Base-by-base conservation (phyloP, 306 rosid genomes). In the Inga oerstediana region DNA sequence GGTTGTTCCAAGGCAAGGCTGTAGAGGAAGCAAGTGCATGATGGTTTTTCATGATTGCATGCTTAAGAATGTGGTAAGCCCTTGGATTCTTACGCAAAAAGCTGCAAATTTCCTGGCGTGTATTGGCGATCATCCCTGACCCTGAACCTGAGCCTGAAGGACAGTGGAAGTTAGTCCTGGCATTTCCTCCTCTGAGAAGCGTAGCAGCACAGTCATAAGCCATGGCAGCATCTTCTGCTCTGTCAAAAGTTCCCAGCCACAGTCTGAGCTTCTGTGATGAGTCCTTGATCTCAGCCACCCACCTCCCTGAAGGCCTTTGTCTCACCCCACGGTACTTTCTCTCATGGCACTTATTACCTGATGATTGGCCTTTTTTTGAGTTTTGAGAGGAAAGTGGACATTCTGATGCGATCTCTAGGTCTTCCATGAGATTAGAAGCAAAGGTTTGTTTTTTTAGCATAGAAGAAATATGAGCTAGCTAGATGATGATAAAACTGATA, bases 271-370 rank as follows among this genome's bases (percentile, higher is more conserved):
- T 94, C 89, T 90, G 97, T 5, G 97, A 88, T 0, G 98, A 89
- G 83, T 88, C 97, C 72, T 94, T 94, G 81, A 94, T 94, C 86
- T 94, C 98, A 15, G 98, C 97, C 41, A 92, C 93, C 98, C 98
- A 94, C 89, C 97, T 91, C 74, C 98, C 98, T 77, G 98, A 94
- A 22, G 96, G 98, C 80, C 98, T 91, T 74, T 91, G 92, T 83
- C 98, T 91, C 66, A 94, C 98, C 69, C 98, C 98, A 10, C 93
- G 85, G 74, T 84, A 94, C 87, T 89, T 94, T 76, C 85, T 84
- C 54, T 30, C 83, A 62, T 59, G 80, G 19, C 74, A 46, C 19
- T 86, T 67, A 17, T 76, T 17, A 19, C 84, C 84, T 49, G 74
- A 65, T n/a, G 85, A 35, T 19, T 76, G 69, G 19, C 62, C 82